A percentile compares a stretch with the other conserved stretches of the same genome.
phyloP scores from a whole-genome alignment of 768 basidiomycete genomes.

The Termitomyces sp. region DNA sequence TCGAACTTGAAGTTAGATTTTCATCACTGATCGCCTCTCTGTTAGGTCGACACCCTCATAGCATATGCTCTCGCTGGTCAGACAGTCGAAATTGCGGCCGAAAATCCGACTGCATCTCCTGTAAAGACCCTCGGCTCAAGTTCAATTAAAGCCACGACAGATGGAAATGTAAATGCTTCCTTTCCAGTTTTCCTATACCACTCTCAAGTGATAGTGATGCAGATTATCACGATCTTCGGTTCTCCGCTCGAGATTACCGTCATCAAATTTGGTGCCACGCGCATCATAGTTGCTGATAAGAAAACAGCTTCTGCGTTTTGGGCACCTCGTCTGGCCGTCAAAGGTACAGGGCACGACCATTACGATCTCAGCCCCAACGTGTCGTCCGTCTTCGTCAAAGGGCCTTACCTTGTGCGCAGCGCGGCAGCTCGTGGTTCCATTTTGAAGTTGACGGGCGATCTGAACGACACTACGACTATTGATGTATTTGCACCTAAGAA shows the following conservation, averaged over 20 bases:
- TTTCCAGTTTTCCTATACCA: neutral
- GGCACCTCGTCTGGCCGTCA: slow-evolving; percentile 45
- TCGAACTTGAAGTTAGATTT: neutral
- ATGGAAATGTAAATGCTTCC: slow-evolving; percentile 13
- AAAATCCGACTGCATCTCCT: slow-evolving; percentile 5
- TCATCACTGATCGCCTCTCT: neutral
- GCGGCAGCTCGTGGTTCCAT: slow-evolving; percentile 21
- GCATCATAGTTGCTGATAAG: slow-evolving; percentile 59
- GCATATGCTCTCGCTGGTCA: slow-evolving; percentile 36
- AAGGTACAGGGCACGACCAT: slow-evolving; percentile 16
- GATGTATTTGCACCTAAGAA: slow-evolving; percentile 49
- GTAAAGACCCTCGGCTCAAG: slow-evolving; percentile 17
- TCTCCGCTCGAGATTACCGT: slow-evolving; percentile 34
- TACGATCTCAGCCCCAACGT: slow-evolving; percentile 26
- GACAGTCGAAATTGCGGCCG: slow-evolving; percentile 24
- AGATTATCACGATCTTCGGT: slow-evolving; percentile 42
- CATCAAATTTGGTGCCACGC: slow-evolving; percentile 39
- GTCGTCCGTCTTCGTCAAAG: slow-evolving; percentile 28
- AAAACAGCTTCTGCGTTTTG: slow-evolving; percentile 57
- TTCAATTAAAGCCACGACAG: slow-evolving; percentile 17
- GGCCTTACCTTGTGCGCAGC: slow-evolving; percentile 32
- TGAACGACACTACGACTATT: slow-evolving; percentile 47
- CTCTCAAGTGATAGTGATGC: neutral
- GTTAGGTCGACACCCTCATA: slow-evolving; percentile 29
- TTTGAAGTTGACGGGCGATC: slow-evolving; percentile 44